Percentiles rank a stretch among this genome's conserved stretches.
phyloP scores from a whole-genome alignment of 495 filamentous ascomycete species.

The Xanthoparmelia taractica region DNA sequence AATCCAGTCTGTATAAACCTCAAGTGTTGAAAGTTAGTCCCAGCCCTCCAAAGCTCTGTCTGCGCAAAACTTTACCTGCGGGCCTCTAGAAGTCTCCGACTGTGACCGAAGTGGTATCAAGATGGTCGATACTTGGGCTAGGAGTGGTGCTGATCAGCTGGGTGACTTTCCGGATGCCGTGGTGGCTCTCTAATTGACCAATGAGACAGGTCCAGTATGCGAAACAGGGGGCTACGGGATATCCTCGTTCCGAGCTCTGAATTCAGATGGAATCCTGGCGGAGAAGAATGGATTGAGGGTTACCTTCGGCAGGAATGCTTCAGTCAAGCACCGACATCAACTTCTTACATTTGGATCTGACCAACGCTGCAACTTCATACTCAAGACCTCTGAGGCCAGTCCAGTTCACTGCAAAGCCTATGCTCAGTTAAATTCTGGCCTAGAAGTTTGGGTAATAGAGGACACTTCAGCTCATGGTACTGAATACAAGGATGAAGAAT shows the following conservation, averaged over 20 bases:
- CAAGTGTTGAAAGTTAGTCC: no score
- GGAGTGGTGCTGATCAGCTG: neutral
- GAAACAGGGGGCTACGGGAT: neutral
- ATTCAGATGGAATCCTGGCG: neutral
- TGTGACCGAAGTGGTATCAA: neutral
- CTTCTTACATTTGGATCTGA: slow-evolving; percentile 4
- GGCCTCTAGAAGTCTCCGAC: neutral
- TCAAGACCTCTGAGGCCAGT: neutral
- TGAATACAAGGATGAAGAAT: neutral
- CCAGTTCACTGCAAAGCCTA: slow-evolving; percentile 5
- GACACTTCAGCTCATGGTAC: neutral
- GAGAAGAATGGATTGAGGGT: neutral
- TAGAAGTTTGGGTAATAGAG: neutral
- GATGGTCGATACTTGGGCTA: neutral
- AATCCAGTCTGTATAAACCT: neutral
- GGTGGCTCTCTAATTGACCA: neutral
- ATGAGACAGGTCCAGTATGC: neutral
- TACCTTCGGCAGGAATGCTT: neutral
- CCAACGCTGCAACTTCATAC: neutral
- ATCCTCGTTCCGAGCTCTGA: neutral
- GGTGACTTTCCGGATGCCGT: neutral
- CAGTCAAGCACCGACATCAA: neutral
- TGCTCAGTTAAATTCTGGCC: neutral
- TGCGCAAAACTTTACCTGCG: neutral
- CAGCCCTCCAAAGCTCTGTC: neutral